Base-by-base conservation (phyloP, 306 rosid genomes). In the Senna tora region DNA sequence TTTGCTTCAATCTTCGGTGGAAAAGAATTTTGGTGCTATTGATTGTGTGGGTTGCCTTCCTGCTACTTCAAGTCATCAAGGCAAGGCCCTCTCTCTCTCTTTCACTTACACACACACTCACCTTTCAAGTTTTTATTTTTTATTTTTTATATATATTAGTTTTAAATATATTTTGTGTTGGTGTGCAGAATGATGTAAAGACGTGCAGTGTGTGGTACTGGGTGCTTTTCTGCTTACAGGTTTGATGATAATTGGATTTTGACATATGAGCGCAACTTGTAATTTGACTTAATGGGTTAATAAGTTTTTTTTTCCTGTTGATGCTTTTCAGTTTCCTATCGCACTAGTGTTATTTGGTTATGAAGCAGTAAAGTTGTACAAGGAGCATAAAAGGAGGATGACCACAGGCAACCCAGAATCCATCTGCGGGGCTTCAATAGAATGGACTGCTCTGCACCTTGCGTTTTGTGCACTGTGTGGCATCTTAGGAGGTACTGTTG, bases 371-470 rank as follows among this genome's bases (percentile, higher is more conserved):
- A 93, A 84, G 78, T 66, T 93, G 77, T 87, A 89, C 84, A 90
- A 38, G 66, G 92, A 87, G 19, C 77, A 88, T 73, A 82, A 77
- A 80, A 85, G 78, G 84, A 90, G 96, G 73, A 49, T 75, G 72
- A 67, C 71, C 71, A 59, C 84, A 47, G 98, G 98, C 28, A 90
- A 84, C 68, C 21, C 43, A 0, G 92, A 84, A 77, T 68, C 47
- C 5, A 86, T 93, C 0, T 90, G 97, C n/a, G 93, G 87, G 85
- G 98, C 98, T 72, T 88, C 98, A 30, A 93, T 93, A 9, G 88
- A 76, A 59, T 90, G 98, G 98, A 90, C 88, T 50, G 86, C 73
- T 9, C 12, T 72, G 38, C 77, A 85, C 82, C 64, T 88, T 65
- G 54, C 83, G 7, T 88, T 93, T 42, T 93, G 98, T 73, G 91